Evolutionary conservation across 202 grass and related monocot genomes (phyloP).

Genomic region (Zizania palustris): DNA sequence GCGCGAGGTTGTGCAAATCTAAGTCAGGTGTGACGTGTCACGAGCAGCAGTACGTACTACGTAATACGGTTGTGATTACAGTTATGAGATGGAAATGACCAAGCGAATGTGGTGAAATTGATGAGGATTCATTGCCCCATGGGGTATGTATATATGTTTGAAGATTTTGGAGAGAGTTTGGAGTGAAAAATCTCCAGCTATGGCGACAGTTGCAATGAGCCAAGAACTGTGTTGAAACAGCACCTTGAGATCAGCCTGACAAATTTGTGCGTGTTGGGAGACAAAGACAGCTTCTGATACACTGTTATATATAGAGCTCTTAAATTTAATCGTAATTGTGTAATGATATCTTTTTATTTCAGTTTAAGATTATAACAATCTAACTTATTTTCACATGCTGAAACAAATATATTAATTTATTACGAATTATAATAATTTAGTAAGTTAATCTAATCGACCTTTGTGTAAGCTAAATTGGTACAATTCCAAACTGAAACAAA

Average conservation of each 20-base stretch:
- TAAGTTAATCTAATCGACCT: no score
- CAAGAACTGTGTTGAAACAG: no score
- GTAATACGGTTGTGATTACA: constrained; percentile 1
- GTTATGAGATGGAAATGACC: constrained; percentile 29
- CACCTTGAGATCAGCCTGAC: background rate
- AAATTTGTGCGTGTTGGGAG: background rate
- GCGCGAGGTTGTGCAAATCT: background rate
- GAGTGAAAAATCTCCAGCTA: background rate
- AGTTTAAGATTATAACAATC: background rate
- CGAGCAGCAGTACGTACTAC: background rate
- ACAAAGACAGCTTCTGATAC: background rate
- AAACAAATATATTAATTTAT: no score
- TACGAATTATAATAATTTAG: no score
- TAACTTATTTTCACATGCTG: no score
- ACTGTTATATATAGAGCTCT: background rate
- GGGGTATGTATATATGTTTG: constrained; percentile 28
- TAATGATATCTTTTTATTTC: no score
- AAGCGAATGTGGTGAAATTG: background rate
- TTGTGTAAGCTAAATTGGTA: no score
- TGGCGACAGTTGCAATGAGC: no score
- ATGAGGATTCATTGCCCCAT: background rate
- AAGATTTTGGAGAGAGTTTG: background rate
- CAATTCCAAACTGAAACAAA: no score
- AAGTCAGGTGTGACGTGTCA: no score
- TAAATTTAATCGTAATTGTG: background rate